Conservation (phyloP, 306 rosid species). For the Cucurbita pepo region DNA sequence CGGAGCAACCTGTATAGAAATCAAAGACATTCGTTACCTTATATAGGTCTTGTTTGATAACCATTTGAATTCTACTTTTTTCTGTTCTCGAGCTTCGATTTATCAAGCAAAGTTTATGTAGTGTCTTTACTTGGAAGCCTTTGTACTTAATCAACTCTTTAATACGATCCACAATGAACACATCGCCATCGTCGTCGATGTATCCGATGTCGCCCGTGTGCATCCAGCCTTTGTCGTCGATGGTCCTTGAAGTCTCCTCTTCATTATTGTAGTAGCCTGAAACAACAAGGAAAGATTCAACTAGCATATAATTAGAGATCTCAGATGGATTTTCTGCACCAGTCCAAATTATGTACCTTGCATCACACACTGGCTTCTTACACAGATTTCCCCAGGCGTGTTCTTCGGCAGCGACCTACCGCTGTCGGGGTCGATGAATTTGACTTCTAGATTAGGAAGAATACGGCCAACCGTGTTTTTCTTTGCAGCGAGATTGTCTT, state of each 20-base stretch:
- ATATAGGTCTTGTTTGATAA: no score
- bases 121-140: constrained; percentile 39
- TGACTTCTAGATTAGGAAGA: constrained; percentile 75
- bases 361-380: constrained; percentile 84
- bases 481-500: constrained; percentile 17
- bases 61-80: not conserved
- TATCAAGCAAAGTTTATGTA: not conserved
- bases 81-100: not conserved
- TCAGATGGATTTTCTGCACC: not conserved
- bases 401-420: constrained; percentile 60
- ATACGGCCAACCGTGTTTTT: constrained; percentile 68
- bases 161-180: constrained; percentile 51
- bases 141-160: constrained; percentile 40
- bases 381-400: constrained; percentile 75
- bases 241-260: constrained; percentile 61
- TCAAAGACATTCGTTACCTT: not conserved
- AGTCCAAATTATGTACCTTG: constrained; percentile 28
- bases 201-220: constrained; percentile 81
- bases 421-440: constrained; percentile 69
- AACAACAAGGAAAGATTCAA: not conserved
- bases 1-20: constrained; percentile 63
- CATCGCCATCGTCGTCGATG: constrained; percentile 64
- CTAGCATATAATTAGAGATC: not conserved
- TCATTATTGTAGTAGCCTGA: constrained; percentile 65
- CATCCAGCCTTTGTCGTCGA: constrained; percentile 76